phyloP scores from a whole-genome alignment of 805 yeast species.

The Nakazawaea wyomingensis region DNA sequence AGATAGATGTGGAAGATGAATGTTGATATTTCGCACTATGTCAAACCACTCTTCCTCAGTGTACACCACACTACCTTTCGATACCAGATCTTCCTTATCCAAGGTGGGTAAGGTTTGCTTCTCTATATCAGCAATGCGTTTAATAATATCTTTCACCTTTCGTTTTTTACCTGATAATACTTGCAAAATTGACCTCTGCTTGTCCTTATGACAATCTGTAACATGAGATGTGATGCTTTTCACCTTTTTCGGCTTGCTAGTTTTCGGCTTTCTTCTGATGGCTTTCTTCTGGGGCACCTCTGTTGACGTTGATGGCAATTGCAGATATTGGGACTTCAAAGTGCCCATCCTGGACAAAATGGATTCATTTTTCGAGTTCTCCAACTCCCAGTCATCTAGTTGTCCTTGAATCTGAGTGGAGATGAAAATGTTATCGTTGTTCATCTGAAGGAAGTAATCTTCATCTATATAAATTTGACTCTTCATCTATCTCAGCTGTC shows the following conservation, averaged over 20 bases:
- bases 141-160: slow-evolving; percentile 23
- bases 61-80: slow-evolving; percentile 16
- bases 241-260: slow-evolving; percentile 10
- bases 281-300: slow-evolving; percentile 1
- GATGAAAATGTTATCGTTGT: slow-evolving; percentile 1
- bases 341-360: not conserved
- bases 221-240: slow-evolving; percentile 22
- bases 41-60: slow-evolving; percentile 25
- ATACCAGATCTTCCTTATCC: not conserved
- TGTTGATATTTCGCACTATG: slow-evolving; percentile 19
- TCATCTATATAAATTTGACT: not conserved
- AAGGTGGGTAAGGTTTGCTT: not conserved
- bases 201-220: slow-evolving; percentile 17
- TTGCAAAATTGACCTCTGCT: slow-evolving; percentile 18
- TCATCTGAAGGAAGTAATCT: not conserved
- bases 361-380: not conserved
- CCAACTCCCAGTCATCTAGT: slow-evolving; percentile 11
- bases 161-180: slow-evolving; percentile 27
- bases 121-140: slow-evolving; percentile 15
- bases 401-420: slow-evolving; percentile 13
- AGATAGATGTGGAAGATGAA: slow-evolving; percentile 23
- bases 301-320: not conserved
- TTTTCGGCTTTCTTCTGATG: not conserved
- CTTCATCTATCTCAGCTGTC: not conserved
- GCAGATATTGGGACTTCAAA: slow-evolving; percentile 1